Evolutionary conservation across 2,329 filamentous ascomycete species (phyloP).

Genomic region (Curvularia hawaiiensis): DNA sequence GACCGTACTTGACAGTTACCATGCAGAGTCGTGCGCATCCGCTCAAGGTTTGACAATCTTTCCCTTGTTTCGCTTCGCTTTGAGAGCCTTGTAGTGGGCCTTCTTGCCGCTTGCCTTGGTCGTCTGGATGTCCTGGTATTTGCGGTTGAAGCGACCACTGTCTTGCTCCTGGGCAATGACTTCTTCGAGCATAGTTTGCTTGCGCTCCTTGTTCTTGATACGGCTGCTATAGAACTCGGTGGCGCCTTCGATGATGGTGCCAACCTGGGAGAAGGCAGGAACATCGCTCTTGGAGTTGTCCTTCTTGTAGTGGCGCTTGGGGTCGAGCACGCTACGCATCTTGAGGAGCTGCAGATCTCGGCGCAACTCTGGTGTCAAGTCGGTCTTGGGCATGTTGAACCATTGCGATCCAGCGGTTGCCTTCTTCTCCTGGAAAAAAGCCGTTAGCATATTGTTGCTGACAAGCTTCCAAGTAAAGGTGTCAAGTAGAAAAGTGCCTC

Average conservation of each 20-base stretch:
- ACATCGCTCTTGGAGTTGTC: conserved; percentile 70
- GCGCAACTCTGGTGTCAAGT: conserved; percentile 83
- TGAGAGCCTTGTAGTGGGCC: conserved; percentile 81
- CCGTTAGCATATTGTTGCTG: conserved; percentile 25
- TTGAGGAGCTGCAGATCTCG: conserved; percentile 87
- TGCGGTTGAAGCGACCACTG: conserved; percentile 77
- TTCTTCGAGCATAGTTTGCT: conserved; percentile 85
- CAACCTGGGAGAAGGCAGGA: conserved; percentile 86
- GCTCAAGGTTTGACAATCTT: conserved; percentile 44
- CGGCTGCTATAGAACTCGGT: conserved; percentile 85
- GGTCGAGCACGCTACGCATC: conserved; percentile 87
- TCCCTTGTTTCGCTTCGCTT: conserved; percentile 59
- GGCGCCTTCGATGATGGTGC: conserved; percentile 84
- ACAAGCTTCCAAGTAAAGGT: conserved; percentile 14
- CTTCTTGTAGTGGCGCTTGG: conserved; percentile 91
- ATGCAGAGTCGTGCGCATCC: neutral
- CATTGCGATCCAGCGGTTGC: conserved; percentile 78
- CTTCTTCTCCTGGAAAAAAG: conserved; percentile 57
- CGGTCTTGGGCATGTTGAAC: conserved; percentile 86
- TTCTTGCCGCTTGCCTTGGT: conserved; percentile 88
- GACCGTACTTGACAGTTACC: neutral
- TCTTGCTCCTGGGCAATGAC: conserved; percentile 71
- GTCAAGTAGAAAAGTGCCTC: conserved; percentile 50
- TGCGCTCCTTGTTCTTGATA: conserved; percentile 84
- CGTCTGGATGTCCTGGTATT: conserved; percentile 84